Base-by-base conservation (phyloP, 179 eudicot species). In the Dionaea muscipula region DNA sequence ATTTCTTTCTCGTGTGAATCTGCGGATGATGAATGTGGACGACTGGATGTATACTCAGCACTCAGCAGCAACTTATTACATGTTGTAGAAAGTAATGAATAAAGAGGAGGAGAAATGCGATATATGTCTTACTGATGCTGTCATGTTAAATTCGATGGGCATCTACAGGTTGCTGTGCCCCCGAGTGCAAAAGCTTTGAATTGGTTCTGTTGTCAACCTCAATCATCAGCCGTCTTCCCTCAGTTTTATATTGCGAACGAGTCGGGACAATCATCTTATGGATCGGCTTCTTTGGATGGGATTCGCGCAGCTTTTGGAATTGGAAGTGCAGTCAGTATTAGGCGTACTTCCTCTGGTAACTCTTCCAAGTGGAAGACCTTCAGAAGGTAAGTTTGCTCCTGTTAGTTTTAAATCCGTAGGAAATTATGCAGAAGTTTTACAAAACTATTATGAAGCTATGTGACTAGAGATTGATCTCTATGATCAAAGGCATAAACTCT, bases 131-230 rank as follows among this genome's bases (percentile, higher is more conserved):
- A n/a, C n/a, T n/a, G n/a, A n/a, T n/a, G n/a, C n/a, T n/a, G n/a
- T n/a, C n/a, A n/a, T n/a, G n/a, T n/a, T n/a, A n/a, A n/a, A n/a
- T n/a, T n/a, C n/a, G n/a, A n/a, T n/a, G n/a, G n/a, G n/a, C n/a
- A 51, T 51, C 18, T 28, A 52, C 61, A 90, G 97, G 81, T 90
- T 63, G 83, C 80, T 59, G 90, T 86, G 57, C 86, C 96, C 23
- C 93, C 98, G 36, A 67, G 85, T 69, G 64, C 81, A 46, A 84
- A 80, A 67, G 84, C 96, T 49, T 76, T 82, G 59, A 47, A 67
- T 48, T 87, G 85, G 89, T 91, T 87, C 67, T 82, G 77, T 72
- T 62, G 77, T 63, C 95, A 86, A 73, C 76, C 82, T 41, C 79
- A 71, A 61, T 55, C 80, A 60, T 74, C 80, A 15, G 73, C 45